Evolutionary conservation across 805 yeast species (phyloP).

Genomic region (Wickerhamiella qilinensis): DNA sequence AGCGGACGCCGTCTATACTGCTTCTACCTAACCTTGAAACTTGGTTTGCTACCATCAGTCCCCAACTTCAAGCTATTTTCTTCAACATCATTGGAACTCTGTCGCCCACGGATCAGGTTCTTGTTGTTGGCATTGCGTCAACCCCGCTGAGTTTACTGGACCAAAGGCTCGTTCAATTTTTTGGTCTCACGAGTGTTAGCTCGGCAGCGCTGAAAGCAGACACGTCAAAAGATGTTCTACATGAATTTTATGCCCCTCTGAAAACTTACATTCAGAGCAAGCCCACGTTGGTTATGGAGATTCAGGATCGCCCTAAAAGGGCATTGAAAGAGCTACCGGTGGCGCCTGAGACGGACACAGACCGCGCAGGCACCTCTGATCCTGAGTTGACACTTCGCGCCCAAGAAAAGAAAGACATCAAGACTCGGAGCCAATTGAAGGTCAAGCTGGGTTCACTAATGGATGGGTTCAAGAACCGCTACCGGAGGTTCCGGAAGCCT

Average conservation of each 20-base stretch:
- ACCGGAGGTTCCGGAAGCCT: conserved; percentile 83
- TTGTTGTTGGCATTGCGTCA: conserved; percentile 61
- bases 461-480: conserved; percentile 77
- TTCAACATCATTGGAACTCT: conserved; percentile 52
- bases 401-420: conserved; percentile 53
- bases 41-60: conserved; percentile 55
- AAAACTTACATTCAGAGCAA: conserved; percentile 41
- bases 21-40: conserved; percentile 69
- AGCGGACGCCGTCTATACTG: conserved; percentile 77
- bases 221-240: conserved; percentile 26
- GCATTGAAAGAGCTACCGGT: conserved; percentile 27
- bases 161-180: conserved; percentile 34
- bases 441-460: conserved; percentile 72
- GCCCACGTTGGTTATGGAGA: conserved; percentile 58
- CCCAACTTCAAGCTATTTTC: conserved; percentile 55
- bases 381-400: neutral
- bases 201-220: conserved; percentile 25
- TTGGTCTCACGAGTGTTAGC: conserved; percentile 40
- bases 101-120: conserved; percentile 52
- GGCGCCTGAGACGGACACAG: conserved; percentile 22
- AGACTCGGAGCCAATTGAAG: conserved; percentile 68
- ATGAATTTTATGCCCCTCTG: conserved; percentile 38
- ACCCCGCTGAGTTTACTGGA: conserved; percentile 26
- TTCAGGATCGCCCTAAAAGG: conserved; percentile 29
- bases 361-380: neutral